A percentile compares a stretch with the other conserved stretches of the same genome.
Evolutionary conservation across 2,329 filamentous ascomycete genomes (phyloP).

Genomic region (Aspergillus felis): DNA sequence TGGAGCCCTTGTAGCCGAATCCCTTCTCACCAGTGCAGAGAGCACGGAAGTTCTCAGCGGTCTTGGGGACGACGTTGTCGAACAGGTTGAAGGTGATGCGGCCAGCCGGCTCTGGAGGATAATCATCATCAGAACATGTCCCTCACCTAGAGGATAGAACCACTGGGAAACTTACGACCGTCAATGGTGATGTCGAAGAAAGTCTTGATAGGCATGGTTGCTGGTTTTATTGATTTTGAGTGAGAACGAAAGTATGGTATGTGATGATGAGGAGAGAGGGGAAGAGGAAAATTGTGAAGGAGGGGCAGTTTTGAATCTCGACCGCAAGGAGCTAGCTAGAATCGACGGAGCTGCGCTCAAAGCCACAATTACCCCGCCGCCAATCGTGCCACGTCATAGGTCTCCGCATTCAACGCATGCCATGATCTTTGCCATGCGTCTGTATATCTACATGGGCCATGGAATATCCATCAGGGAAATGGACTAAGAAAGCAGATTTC

Average conservation of each 20-base stretch:
- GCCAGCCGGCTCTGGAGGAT: slow-evolving; percentile 61
- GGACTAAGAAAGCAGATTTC: background rate
- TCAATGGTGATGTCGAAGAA: background rate
- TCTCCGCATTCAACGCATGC: background rate
- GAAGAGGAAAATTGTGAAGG: background rate
- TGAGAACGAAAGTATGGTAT: background rate
- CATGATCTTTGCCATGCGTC: background rate
- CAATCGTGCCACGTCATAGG: background rate
- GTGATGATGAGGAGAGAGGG: background rate
- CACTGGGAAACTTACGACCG: background rate
- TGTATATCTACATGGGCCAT: background rate
- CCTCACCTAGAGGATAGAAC: background rate
- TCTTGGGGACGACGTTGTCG: slow-evolving; percentile 84
- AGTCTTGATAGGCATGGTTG: background rate
- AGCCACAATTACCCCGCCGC: background rate
- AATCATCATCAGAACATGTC: background rate
- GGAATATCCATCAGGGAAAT: background rate
- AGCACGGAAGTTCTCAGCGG: slow-evolving; percentile 76
- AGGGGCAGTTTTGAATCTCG: background rate
- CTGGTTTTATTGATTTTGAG: background rate
- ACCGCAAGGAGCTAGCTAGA: background rate
- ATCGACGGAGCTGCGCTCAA: background rate
- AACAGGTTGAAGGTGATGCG: slow-evolving; percentile 88
- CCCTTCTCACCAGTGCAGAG: slow-evolving; percentile 79
- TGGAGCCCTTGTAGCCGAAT: slow-evolving; percentile 76